phyloP scores from a whole-genome alignment of 1,139 yeast genomes.

The Scheffersomyces insectosa region DNA sequence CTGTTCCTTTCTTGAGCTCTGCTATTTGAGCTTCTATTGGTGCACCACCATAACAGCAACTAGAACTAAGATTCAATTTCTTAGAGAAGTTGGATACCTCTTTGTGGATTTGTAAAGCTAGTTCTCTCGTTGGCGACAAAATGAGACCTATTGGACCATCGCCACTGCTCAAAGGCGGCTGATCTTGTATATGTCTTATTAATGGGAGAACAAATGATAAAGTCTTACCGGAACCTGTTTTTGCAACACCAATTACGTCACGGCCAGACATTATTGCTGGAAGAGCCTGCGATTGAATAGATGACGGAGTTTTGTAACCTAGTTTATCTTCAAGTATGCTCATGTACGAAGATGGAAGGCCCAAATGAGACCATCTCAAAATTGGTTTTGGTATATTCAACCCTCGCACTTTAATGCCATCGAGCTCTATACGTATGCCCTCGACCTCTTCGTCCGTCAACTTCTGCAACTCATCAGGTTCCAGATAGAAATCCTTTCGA shows the following conservation, averaged over 20 bases:
- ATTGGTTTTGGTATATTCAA: conserved; percentile 65
- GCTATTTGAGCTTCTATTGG: conserved; percentile 81
- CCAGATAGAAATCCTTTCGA: conserved; percentile 63
- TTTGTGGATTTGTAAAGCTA: conserved; percentile 79
- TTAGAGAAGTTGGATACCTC: conserved; percentile 64
- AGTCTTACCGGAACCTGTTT: conserved; percentile 97
- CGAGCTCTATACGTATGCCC: conserved; percentile 54
- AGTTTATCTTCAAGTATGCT: conserved; percentile 51
- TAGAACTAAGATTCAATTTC: conserved; percentile 47
- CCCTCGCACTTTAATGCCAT: conserved; percentile 68
- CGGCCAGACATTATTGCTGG: conserved; percentile 90
- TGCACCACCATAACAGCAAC: conserved; percentile 95
- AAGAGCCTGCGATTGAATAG: conserved; percentile 89
- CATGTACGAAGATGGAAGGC: conserved; percentile 63
- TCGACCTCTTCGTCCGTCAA: conserved; percentile 55
- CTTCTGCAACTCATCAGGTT: conserved; percentile 53
- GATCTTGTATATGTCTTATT: conserved; percentile 78
- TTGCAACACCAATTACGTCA: conserved; percentile 92
- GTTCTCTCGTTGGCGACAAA: conserved; percentile 90
- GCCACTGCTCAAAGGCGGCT: conserved; percentile 50
- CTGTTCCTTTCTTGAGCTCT: conserved; percentile 74
- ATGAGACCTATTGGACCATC: conserved; percentile 81
- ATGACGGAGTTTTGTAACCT: conserved; percentile 66
- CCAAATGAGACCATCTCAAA: conserved; percentile 76
- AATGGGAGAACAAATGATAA: conserved; percentile 83